phyloP scores from a whole-genome alignment of 768 basidiomycete genomes.

The Leccinum uliginosum region DNA sequence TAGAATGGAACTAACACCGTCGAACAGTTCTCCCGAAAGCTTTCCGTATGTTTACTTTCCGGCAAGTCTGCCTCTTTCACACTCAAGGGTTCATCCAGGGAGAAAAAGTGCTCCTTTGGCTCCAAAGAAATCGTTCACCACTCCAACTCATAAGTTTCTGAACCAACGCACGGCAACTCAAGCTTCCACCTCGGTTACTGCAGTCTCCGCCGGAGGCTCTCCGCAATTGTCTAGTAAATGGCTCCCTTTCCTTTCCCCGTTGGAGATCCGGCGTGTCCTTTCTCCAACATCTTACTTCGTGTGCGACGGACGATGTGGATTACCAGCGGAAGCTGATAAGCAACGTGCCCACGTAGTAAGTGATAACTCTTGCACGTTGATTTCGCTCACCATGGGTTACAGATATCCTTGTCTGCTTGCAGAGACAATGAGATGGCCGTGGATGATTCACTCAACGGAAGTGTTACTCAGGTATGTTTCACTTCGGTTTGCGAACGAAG shows the following conservation, averaged over 20 bases:
- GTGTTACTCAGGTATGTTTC: constrained; percentile 20
- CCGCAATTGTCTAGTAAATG: constrained; percentile 9
- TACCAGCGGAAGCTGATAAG: neutral
- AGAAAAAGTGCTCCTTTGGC: neutral
- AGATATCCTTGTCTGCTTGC: constrained; percentile 30
- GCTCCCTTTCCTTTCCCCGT: constrained; percentile 12
- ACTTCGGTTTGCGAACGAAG: neutral
- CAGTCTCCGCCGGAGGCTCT: constrained; percentile 18
- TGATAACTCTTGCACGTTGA: neutral
- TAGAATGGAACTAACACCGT: neutral
- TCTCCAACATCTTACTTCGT: constrained; percentile 15
- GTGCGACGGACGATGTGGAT: constrained; percentile 19
- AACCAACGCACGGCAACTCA: constrained; percentile 9
- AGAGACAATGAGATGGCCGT: constrained; percentile 22
- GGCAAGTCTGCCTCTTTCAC: neutral
- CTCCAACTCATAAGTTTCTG: constrained; percentile 2
- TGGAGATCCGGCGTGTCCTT: constrained; percentile 10
- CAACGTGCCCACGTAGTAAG: constrained; percentile 23
- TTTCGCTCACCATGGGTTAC: neutral
- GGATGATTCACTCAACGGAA: constrained; percentile 15
- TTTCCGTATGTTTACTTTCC: constrained; percentile 7
- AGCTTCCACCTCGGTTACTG: constrained; percentile 6
- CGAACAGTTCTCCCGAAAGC: neutral
- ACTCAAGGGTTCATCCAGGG: constrained; percentile 2
- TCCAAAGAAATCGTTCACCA: neutral